These are phyloP conservation scores for Entophlyctis helioformis DNA, from an alignment of 192 early-diverging fungal species.

Conservation along the genomic window DNA sequence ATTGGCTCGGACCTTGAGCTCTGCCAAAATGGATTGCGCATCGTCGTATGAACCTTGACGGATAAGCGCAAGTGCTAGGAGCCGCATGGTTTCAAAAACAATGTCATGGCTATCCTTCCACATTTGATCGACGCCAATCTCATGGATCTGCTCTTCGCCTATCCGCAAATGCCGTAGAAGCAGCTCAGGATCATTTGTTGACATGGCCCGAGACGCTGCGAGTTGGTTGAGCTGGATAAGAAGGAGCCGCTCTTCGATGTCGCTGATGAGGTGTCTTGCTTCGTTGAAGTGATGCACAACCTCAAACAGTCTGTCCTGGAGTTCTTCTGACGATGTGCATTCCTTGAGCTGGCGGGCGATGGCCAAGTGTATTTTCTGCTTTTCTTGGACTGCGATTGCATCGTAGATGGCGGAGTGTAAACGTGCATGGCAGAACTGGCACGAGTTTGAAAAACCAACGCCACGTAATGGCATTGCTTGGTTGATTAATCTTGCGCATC, in stretches of 20 bases:
- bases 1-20: no score
- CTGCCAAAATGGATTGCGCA: no score
- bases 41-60: no score
- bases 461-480: not conserved
- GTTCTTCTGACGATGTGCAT: constrained; percentile 5
- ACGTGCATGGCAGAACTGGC: constrained; percentile 16
- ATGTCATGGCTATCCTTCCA: no score
- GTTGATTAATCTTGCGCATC: not conserved
- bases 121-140: no score
- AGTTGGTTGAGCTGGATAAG: constrained; percentile 17
- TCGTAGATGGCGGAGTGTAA: constrained; percentile 9
- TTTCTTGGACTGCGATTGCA: not conserved
- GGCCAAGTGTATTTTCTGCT: constrained; percentile 13
- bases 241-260: constrained; percentile 8
- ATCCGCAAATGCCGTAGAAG: no score
- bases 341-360: constrained; percentile 16
- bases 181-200: no score
- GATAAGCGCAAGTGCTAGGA: no score
- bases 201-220: constrained; percentile 12
- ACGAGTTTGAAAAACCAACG: not conserved
- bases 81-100: no score
- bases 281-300: constrained; percentile 27
- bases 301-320: constrained; percentile 6
- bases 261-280: constrained; percentile 4
- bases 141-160: no score